Evolutionary conservation across 2,329 filamentous ascomycete species (phyloP), one percentile per base, ranked within the genome.

Genomic region (Pyrenochaeta sp.): DNA sequence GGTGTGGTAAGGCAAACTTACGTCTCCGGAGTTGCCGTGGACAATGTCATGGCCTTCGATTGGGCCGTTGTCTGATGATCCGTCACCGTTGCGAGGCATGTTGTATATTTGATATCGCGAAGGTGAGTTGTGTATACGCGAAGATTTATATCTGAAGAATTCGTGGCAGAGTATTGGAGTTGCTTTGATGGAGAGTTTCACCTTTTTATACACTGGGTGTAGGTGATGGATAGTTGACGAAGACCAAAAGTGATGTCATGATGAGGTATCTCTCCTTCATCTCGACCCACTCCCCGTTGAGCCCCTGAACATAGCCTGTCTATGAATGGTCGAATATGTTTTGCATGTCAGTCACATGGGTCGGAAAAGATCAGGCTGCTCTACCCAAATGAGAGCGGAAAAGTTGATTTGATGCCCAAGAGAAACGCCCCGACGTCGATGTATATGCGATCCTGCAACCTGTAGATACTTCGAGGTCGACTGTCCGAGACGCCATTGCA

Each of bases 41-140:
- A 74, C 57, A 35, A 74, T 54, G 51, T 69, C 68, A 37, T 74
- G 51, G 54, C 69, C 73, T 62, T 77, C 75, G 30, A 74, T 70
- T 58, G 73, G 66, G 41, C 68, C 75, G 66, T 77, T 77, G 70
- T 78, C 70, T 18, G 69, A 66, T 57, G 69, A 72, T 60, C 75
- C 75, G 64, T 75, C 73, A 64, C 75, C 75, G 63, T 77, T 66
- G 59, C 74, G 75, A 63, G 75, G 75, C 75, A 78, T 78, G 49
- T 56, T 68, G 49, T 20, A 17, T 18, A 9, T 30, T 21, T 6
- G n/a, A n/a, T n/a, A 30, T 10, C 17, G 40, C n/a, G 17, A 23
- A 20, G 30, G 14, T 14, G 18, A 23, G 18, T 18, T 21, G 9
- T 39, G 11, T 39, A n/a, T n/a, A 11, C 4, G 18, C 1, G 17